Conservation (phyloP, 371 early-diverging fungal genomes). For the Mortierella sp. region DNA sequence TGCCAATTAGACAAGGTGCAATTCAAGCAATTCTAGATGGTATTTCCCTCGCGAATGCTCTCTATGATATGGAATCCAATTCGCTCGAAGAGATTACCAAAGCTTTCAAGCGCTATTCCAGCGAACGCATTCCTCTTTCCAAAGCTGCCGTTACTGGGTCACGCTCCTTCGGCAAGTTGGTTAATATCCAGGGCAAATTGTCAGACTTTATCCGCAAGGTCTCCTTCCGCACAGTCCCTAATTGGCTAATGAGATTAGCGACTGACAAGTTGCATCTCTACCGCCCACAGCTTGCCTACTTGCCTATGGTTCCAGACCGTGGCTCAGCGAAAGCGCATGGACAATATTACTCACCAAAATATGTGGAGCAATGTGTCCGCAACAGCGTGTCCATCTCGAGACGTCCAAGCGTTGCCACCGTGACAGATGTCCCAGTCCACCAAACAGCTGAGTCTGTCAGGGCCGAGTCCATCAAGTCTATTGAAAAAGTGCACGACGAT, state of each 20-base stretch:
- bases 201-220: conserved; percentile 38
- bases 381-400: not conserved
- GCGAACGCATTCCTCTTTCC: conserved; percentile 30
- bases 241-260: conserved; percentile 32
- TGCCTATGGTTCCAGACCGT: conserved; percentile 49
- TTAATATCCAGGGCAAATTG: conserved; percentile 23
- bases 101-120: conserved; percentile 34
- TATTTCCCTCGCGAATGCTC: conserved; percentile 37
- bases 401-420: not conserved
- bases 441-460: too few relatives aligned
- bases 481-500: not conserved
- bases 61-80: conserved; percentile 38
- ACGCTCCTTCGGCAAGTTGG: conserved; percentile 27
- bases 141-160: conserved; percentile 27
- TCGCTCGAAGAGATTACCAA: conserved; percentile 28
- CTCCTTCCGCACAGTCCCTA: conserved; percentile 40
- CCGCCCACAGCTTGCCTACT: conserved; percentile 40
- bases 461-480: too few relatives aligned
- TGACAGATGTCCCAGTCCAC: too few relatives aligned
- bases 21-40: conserved; percentile 45
- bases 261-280: conserved; percentile 37
- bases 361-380: conserved; percentile 15
- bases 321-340: conserved; percentile 30
- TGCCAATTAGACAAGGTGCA: conserved; percentile 31
- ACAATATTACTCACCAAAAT: conserved; percentile 43